Evolutionary conservation across 2,329 filamentous ascomycete species (phyloP), one percentile per base, ranked within the genome.

Genomic region (Exophiala calicioides): DNA sequence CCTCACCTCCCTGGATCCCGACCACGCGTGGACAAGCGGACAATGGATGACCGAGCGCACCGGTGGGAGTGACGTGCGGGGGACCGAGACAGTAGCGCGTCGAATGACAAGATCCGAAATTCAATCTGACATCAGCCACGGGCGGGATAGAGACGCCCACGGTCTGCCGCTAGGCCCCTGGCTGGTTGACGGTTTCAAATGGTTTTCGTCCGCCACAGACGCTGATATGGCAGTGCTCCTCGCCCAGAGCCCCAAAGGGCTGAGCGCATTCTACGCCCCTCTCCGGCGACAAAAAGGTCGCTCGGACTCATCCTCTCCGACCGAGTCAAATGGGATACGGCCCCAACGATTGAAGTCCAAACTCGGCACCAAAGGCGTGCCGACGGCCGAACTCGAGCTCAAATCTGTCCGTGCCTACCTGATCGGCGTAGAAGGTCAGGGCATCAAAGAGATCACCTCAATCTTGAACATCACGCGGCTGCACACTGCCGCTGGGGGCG

Each of bases 311-410:
- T 30, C 40, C 27, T 20, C 8, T 21, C 29, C 4, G 34, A 52
- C 36, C 45, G 56, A 30, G 16, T 63, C 60, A 8, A 89, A 89
- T 59, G 85, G 85, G 2, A 72, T 89, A 5, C 72, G 71, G 7
- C 85, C 88, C 53, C 79, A 84, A 47, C 75, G 85, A 0, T 69
- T 90, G 12, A 89, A 90, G 67, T 79, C 80, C 63, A 90, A 89
- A 60, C 73, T 86, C 3, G 86, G 85, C 19, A 89, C 85, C 0
- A 79, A 79, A 35, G 74, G 81, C 0, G 69, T 90, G 0, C 85
- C 86, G 0, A 89, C 86, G 0, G 86, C 85, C 0, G 85, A 90
- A 62, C 74, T 90, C 0, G 82, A 84, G 50, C 72, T 86, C 2
- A 69, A 74, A 12, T 74, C 71, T n/a, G 80, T 80, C 73, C 76